Conservation (phyloP, 1,284 basidiomycete genomes). For the Phlebopus sp. region DNA sequence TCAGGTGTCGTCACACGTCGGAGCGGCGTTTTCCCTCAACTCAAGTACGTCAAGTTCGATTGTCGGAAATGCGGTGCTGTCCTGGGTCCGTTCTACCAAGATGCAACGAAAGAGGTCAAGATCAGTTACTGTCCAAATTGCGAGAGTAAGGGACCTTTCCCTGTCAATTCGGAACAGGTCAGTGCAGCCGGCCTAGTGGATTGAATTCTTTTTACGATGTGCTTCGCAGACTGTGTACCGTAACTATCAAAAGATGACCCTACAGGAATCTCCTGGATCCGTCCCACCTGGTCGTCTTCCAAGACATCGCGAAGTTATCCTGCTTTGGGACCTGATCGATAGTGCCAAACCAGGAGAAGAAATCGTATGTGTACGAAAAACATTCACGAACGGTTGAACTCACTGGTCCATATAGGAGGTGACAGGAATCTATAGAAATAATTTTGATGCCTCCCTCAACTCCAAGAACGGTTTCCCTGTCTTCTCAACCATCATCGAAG, state of each 20-base stretch:
- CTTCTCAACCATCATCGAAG: constrained; percentile 97
- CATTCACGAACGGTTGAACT: constrained; percentile 9
- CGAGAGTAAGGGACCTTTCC: constrained; percentile 92
- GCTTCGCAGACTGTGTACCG: constrained; percentile 88
- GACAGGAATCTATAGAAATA: constrained; percentile 97
- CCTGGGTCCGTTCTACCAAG: constrained; percentile 97
- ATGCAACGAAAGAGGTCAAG: constrained; percentile 91
- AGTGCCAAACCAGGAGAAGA: constrained; percentile 98
- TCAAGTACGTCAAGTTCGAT: constrained; percentile 99
- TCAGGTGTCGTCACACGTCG: constrained; percentile 97
- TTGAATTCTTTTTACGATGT: background rate
- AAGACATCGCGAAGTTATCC: constrained; percentile 92
- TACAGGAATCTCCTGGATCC: constrained; percentile 98
- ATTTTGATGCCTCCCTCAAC: constrained; percentile 97
- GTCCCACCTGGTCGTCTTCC: constrained; percentile 97
- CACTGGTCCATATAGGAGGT: constrained; percentile 63
- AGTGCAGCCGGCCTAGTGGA: background rate
- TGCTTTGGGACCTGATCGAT: constrained; percentile 98
- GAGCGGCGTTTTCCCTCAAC: constrained; percentile 95
- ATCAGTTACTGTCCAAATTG: constrained; percentile 95
- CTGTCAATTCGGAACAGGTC: constrained; percentile 94
- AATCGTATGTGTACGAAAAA: constrained; percentile 59
- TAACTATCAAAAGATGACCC: constrained; percentile 98
- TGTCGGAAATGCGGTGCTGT: constrained; percentile 91
- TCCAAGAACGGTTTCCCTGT: constrained; percentile 99